Evolutionary conservation across 352 stramenopile species (phyloP).

Genomic region (Globisporangium perplexum): DNA sequence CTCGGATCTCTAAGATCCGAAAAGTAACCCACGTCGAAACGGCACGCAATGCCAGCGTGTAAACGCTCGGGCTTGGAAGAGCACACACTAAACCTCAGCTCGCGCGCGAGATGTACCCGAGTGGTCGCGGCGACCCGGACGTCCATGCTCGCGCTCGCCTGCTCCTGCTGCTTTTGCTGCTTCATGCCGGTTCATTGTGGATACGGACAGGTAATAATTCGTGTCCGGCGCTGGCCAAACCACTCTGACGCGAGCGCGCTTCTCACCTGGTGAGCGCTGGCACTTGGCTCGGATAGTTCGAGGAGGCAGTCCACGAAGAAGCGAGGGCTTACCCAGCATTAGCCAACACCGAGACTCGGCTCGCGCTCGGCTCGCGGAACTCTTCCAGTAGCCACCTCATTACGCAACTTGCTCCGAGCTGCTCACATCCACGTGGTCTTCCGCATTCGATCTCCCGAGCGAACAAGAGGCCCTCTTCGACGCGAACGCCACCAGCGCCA

Average conservation of each 20-base stretch:
- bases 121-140: neutral
- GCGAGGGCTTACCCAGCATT: neutral
- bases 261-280: neutral
- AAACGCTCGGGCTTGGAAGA: neutral
- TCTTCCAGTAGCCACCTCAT: constrained; percentile 8
- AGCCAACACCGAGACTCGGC: neutral
- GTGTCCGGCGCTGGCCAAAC: neutral
- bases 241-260: neutral
- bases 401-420: constrained; percentile 4
- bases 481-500: neutral
- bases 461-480: no score
- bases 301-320: neutral
- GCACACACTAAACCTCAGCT: neutral
- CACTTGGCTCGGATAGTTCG: neutral
- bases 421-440: constrained; percentile 3
- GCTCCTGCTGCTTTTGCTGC: no score
- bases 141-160: neutral
- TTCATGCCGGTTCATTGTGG: neutral
- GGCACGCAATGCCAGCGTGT: no score
- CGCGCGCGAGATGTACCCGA: neutral
- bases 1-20: neutral
- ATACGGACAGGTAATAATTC: neutral
- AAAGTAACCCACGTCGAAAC: constrained; percentile 2
- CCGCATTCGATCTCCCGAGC: neutral
- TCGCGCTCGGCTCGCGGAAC: neutral